These are phyloP conservation scores for Amaranthus palmeri DNA, from an alignment of 148 eudicot genomes.

Conservation along the genomic window DNA sequence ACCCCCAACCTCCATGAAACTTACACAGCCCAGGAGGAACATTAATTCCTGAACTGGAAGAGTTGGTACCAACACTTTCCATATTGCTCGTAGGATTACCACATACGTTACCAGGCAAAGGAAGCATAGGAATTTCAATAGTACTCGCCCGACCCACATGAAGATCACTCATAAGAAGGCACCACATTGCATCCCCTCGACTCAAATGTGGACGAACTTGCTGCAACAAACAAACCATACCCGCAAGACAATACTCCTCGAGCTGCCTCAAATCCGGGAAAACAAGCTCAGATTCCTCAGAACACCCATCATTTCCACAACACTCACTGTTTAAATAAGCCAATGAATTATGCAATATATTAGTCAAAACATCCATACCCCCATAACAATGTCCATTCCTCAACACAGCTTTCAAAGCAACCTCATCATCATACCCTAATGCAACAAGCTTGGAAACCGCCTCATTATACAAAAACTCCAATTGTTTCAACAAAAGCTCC, in stretches of 20 bases:
- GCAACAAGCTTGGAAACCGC: conserved; percentile 65
- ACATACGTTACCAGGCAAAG: conserved; percentile 35
- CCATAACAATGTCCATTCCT: conserved; percentile 88
- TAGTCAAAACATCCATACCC: conserved; percentile 86
- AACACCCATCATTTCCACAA: conserved; percentile 31
- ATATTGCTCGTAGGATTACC: conserved; percentile 25
- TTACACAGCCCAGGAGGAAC: conserved; percentile 61
- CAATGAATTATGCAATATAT: conserved; percentile 72
- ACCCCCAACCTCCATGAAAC: conserved; percentile 93
- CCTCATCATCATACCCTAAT: conserved; percentile 85
- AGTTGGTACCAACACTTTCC: conserved; percentile 41
- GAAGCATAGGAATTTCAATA: conserved; percentile 73
- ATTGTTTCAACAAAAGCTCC: conserved; percentile 68
- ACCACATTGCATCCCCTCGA: conserved; percentile 98
- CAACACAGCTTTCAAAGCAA: conserved; percentile 62
- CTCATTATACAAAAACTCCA: conserved; percentile 78
- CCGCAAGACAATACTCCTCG: conserved; percentile 83
- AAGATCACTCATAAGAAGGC: conserved; percentile 93
- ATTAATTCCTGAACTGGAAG: conserved; percentile 36
- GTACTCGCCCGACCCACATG: conserved; percentile 88
- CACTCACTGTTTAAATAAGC: conserved; percentile 59
- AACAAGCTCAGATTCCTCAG: conserved; percentile 49
- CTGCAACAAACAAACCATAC: conserved; percentile 88
- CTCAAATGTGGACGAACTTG: conserved; percentile 79
- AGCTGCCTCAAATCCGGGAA: conserved; percentile 78